Percentiles rank a stretch among this genome's conserved stretches.
Evolutionary conservation across 257 asterid genomes (phyloP).

Genomic region (Primulina tabacum): DNA sequence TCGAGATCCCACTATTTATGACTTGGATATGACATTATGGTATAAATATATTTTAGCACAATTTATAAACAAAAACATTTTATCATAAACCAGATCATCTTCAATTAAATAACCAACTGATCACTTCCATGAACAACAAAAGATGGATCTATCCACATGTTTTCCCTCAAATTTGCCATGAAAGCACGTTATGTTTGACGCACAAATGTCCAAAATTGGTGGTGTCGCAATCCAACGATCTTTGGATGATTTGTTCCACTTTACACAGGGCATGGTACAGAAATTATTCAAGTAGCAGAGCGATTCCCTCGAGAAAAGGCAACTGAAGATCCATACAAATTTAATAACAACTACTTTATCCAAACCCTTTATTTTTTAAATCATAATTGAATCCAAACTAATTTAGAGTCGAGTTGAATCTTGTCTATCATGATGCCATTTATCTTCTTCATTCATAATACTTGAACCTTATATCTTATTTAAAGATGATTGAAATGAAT

Average conservation of each 20-base stretch:
- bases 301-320: slow-evolving; percentile 35
- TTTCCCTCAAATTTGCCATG: neutral
- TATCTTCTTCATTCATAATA: neutral
- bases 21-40: neutral
- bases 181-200: slow-evolving; percentile 8
- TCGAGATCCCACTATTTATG: no score
- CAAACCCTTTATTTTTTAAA: no score
- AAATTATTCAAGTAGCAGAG: slow-evolving; percentile 14
- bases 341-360: neutral
- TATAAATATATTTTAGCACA: neutral
- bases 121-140: no score
- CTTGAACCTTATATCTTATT: neutral
- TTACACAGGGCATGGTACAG: slow-evolving; percentile 10
- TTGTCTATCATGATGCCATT: neutral
- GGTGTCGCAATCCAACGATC: slow-evolving; percentile 25
- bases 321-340: slow-evolving; percentile 10
- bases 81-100: neutral
- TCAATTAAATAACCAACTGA: neutral
- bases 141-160: neutral
- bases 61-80: no score
- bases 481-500: no score
- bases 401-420: neutral
- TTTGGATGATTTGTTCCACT: slow-evolving; percentile 6
- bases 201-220: slow-evolving; percentile 17
- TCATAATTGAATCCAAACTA: neutral